phyloP scores from a whole-genome alignment of 2,329 filamentous ascomycete genomes.

The Lachnellula arida region DNA sequence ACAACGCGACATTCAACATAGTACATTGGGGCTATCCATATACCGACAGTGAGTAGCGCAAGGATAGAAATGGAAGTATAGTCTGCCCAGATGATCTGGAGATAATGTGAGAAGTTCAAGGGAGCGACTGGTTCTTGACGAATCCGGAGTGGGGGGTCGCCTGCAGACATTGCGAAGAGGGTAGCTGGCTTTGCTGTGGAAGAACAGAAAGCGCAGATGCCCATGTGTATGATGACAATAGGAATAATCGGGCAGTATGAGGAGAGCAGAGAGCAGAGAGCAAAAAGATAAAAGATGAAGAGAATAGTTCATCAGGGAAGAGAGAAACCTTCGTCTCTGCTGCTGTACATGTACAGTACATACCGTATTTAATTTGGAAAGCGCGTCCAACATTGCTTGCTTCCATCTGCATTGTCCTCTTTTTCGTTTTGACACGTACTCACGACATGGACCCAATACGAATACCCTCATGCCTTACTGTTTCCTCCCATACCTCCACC shows the following conservation, averaged over 20 bases:
- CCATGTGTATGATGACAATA: background rate
- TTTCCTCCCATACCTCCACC: too few species aligned
- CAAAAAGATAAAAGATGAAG: background rate
- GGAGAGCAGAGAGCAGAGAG: background rate
- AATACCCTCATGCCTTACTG: too few species aligned
- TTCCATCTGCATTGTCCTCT: too few species aligned
- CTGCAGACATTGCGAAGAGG: background rate
- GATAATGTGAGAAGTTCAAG: background rate
- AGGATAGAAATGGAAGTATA: slow-evolving; percentile 10
- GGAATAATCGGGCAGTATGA: background rate
- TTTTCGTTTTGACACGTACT: too few species aligned
- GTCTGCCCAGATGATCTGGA: slow-evolving; percentile 6
- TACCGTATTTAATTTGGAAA: background rate
- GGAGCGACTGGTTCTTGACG: background rate
- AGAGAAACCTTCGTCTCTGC: background rate
- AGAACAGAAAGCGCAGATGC: background rate
- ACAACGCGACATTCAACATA: slow-evolving; percentile 13
- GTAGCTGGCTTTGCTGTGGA: background rate
- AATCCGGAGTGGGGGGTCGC: too few species aligned
- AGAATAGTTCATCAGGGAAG: background rate
- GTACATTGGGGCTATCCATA: slow-evolving; percentile 19
- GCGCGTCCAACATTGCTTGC: background rate
- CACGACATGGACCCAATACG: too few species aligned
- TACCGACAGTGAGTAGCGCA: slow-evolving; percentile 4
- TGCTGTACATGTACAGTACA: too few species aligned